phyloP scores from a whole-genome alignment of 257 asterid species.

The Fraxinus americana region DNA sequence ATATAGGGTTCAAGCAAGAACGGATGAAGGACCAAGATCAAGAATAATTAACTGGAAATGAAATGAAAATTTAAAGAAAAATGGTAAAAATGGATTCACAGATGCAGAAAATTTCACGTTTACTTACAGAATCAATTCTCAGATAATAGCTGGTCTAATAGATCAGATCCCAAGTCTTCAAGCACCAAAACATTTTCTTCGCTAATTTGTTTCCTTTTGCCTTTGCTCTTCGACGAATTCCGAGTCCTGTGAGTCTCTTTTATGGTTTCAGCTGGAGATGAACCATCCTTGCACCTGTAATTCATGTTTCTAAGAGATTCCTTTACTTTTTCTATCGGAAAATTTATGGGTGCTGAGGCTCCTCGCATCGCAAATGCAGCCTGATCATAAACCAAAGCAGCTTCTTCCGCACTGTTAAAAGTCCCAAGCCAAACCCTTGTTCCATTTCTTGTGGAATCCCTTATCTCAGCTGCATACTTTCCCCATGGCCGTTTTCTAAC shows the following conservation, averaged over 20 bases:
- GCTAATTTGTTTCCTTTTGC: not conserved
- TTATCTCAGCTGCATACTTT: conserved; percentile 40
- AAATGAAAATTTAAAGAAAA: not conserved
- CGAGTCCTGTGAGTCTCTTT: conserved; percentile 38
- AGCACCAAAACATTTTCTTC: conserved; percentile 31
- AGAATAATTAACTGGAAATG: not conserved
- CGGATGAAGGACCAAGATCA: not conserved
- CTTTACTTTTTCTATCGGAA: conserved; percentile 25
- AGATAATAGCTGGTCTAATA: conserved; percentile 38
- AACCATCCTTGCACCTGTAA: conserved; percentile 32
- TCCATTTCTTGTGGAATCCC: conserved; percentile 43
- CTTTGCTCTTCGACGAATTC: not conserved
- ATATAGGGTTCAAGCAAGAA: not conserved
- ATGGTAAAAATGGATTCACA: not conserved
- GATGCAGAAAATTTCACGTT: not conserved
- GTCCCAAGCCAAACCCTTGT: conserved; percentile 49
- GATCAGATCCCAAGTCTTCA: conserved; percentile 42
- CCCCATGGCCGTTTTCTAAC: conserved; percentile 46
- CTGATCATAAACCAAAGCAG: conserved; percentile 44
- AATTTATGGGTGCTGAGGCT: conserved; percentile 31
- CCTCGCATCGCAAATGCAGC: conserved; percentile 44
- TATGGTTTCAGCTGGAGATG: conserved; percentile 40
- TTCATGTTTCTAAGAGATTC: conserved; percentile 38
- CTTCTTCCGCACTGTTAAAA: conserved; percentile 38
- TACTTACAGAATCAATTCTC: not conserved